Conservation (phyloP, 164 flowering plant genomes). For the Umbilicus rupestris region DNA sequence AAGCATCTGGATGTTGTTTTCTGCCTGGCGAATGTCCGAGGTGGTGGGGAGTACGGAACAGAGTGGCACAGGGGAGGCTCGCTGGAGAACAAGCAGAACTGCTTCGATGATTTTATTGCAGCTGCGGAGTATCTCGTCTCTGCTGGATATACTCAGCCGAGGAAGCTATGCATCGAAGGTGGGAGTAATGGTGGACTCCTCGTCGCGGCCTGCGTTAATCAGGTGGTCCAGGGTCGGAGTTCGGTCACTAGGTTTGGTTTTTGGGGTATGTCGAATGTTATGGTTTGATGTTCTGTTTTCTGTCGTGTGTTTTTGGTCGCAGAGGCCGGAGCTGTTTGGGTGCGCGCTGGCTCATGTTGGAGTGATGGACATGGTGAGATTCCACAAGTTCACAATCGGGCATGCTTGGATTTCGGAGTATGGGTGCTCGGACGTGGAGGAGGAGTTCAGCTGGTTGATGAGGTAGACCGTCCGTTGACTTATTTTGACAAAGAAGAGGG, state of each 20-base stretch:
- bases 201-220: conserved; percentile 88
- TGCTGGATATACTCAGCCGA: conserved; percentile 78
- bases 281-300: conserved; percentile 1
- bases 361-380: conserved; percentile 99
- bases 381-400: conserved; percentile 98
- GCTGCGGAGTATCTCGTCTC: conserved; percentile 78
- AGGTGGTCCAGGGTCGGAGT: conserved; percentile 28
- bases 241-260: neutral
- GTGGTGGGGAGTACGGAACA: conserved; percentile 99
- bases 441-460: conserved; percentile 84
- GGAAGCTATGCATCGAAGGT: conserved; percentile 90
- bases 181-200: conserved; percentile 99
- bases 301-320: no score
- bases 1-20: conserved; percentile 64
- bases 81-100: conserved; percentile 78
- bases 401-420: conserved; percentile 98
- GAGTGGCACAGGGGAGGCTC: conserved; percentile 98
- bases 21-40: conserved; percentile 92
- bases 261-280: neutral
- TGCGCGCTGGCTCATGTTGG: conserved; percentile 99
- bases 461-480: conserved; percentile 60
- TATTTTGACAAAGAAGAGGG: no score
- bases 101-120: conserved; percentile 96
- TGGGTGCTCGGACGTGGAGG: conserved; percentile 94
- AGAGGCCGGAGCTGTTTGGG: conserved; percentile 98